These are phyloP conservation scores for Rhodomyrtus psidioides DNA, from an alignment of 441 rosid genomes.

Conservation along the genomic window DNA sequence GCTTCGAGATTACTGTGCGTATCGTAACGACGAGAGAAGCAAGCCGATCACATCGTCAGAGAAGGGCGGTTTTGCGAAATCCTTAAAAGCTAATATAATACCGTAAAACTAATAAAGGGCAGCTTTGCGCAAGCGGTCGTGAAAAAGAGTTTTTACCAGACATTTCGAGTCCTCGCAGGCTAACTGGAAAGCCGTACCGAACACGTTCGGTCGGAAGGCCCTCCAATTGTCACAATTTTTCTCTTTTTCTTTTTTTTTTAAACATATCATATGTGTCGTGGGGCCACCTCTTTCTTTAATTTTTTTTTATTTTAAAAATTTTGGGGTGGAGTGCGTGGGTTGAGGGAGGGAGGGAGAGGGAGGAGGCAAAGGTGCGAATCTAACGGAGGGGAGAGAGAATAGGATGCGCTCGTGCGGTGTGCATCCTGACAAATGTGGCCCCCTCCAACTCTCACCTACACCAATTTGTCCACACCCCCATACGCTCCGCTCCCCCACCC, in stretches of 20 bases:
- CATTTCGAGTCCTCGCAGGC: background rate
- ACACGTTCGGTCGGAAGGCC: background rate
- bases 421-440: conserved; percentile 12
- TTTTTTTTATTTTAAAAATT: background rate
- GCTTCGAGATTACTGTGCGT: background rate
- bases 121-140: background rate
- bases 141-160: background rate
- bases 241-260: background rate
- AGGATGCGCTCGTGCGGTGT: conserved; percentile 19
- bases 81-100: no score
- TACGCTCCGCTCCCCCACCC: no score
- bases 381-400: conserved; percentile 4
- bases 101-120: no score
- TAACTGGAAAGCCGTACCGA: background rate
- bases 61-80: background rate
- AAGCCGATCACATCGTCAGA: background rate
- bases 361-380: conserved; percentile 8
- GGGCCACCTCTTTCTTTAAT: background rate
- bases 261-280: background rate
- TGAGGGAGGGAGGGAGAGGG: background rate
- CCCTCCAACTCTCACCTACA: background rate
- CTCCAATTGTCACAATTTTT: background rate
- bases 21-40: background rate
- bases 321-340: background rate
- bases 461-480: conserved; percentile 17